phyloP scores from a whole-genome alignment of 106 monocot genomes.

The Dendrobium chrysotoxum region DNA sequence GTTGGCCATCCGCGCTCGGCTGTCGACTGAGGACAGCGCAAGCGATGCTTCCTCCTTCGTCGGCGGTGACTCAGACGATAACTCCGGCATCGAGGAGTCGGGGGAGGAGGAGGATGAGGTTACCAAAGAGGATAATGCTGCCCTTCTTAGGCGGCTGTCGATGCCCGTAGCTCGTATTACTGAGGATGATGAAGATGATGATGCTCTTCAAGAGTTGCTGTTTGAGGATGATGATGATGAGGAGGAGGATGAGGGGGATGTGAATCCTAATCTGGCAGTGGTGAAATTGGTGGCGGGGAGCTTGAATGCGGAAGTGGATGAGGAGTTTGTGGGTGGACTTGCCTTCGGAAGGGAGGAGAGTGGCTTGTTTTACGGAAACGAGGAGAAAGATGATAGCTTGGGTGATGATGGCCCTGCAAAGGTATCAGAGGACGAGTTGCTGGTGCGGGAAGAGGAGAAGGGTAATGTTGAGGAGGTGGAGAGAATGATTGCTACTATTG shows the following conservation, averaged over 20 bases:
- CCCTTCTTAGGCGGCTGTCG: neutral
- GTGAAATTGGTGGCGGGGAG: neutral
- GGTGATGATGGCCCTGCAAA: neutral
- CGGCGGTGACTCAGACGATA: neutral
- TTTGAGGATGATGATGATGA: neutral
- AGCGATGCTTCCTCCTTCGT: neutral
- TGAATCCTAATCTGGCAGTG: neutral
- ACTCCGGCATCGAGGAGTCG: neutral
- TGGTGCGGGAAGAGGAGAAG: neutral
- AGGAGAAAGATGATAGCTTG: neutral
- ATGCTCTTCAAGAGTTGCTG: neutral
- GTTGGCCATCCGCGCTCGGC: slow-evolving; percentile 6
- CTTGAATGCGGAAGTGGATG: neutral
- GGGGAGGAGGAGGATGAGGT: neutral
- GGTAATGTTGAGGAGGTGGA: neutral
- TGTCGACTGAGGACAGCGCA: neutral
- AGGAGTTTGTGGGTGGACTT: neutral
- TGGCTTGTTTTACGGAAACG: neutral
- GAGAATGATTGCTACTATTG: neutral
- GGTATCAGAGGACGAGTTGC: neutral
- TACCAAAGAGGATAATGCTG: neutral
- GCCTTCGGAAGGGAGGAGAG: neutral
- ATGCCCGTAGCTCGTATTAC: slow-evolving; percentile 1
- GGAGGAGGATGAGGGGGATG: neutral
- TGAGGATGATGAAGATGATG: neutral